Conservation (phyloP, 1,284 basidiomycete genomes). For the Ustilago tritici region DNA sequence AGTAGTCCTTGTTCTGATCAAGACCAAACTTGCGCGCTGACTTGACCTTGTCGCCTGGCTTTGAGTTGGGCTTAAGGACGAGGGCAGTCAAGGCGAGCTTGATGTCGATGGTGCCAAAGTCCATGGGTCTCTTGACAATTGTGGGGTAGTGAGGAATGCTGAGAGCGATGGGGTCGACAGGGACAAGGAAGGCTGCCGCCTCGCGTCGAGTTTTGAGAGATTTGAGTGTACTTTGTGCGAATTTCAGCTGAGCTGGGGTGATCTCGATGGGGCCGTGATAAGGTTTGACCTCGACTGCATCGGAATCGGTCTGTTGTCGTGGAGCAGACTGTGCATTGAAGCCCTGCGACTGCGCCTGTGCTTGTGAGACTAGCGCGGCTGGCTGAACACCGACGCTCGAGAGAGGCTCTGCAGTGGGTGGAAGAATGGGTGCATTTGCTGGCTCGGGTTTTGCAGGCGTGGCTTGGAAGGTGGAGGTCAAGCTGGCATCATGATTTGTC, state of each 20-base stretch:
- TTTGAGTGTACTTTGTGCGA: slow-evolving; percentile 82
- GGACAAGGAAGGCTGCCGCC: slow-evolving; percentile 82
- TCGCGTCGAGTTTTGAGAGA: slow-evolving; percentile 89
- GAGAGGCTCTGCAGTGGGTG: slow-evolving; percentile 42
- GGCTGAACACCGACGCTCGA: slow-evolving; percentile 39
- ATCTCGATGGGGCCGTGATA: slow-evolving; percentile 52
- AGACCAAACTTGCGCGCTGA: slow-evolving; percentile 52
- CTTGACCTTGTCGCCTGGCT: slow-evolving; percentile 62
- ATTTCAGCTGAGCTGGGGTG: slow-evolving; percentile 79
- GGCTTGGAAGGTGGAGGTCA: slow-evolving; percentile 5
- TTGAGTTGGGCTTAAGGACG: slow-evolving; percentile 51
- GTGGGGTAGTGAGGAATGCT: slow-evolving; percentile 90
- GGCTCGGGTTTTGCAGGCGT: slow-evolving; percentile 20
- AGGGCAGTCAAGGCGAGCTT: slow-evolving; percentile 73
- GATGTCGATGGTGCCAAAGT: slow-evolving; percentile 91
- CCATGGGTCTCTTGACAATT: slow-evolving; percentile 92
- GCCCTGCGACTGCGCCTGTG: slow-evolving; percentile 22
- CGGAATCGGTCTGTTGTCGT: neutral
- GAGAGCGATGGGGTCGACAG: slow-evolving; percentile 90
- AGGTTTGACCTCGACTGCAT: slow-evolving; percentile 22
- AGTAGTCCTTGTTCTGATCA: slow-evolving; percentile 57
- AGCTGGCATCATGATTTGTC: slow-evolving; percentile 6
- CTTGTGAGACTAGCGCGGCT: slow-evolving; percentile 24
- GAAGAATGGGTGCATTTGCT: slow-evolving; percentile 26
- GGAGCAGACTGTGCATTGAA: slow-evolving; percentile 12